These are phyloP conservation scores for Beauveria sp. DNA, from an alignment of 2,329 filamentous ascomycete species.

Conservation along the genomic window DNA sequence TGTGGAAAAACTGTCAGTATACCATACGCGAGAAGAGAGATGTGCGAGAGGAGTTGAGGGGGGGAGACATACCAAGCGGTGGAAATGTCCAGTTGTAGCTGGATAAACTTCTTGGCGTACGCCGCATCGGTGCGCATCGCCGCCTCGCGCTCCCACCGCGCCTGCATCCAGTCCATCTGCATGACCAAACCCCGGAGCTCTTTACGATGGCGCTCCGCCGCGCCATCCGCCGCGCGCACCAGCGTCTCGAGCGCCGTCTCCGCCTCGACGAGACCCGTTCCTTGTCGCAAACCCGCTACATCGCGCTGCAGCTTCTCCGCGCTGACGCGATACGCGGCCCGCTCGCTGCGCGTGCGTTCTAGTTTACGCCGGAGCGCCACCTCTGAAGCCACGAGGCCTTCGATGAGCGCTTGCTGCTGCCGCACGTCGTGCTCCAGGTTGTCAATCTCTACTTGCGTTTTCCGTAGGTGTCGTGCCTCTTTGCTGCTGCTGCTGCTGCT, in stretches of 20 bases:
- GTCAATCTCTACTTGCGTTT: constrained; percentile 56
- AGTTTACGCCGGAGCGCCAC: constrained; percentile 58
- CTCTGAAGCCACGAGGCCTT: constrained; percentile 48
- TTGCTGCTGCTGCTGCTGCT: constrained; percentile 33
- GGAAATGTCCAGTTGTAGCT: constrained; percentile 72
- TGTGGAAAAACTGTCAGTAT: constrained; percentile 34
- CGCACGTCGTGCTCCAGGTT: constrained; percentile 65
- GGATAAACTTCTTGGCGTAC: constrained; percentile 79
- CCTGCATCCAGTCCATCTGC: constrained; percentile 87
- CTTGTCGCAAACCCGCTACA: constrained; percentile 21
- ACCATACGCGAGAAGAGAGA: background rate
- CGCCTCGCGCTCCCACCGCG: constrained; percentile 71
- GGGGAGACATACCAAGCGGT: constrained; percentile 71
- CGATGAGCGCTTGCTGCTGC: constrained; percentile 60
- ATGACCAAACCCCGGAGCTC: constrained; percentile 77
- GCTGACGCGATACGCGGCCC: constrained; percentile 45
- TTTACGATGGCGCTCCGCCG: constrained; percentile 62
- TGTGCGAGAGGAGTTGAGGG: background rate
- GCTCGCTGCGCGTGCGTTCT: constrained; percentile 60
- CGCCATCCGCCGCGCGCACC: constrained; percentile 49
- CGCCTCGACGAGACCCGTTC: constrained; percentile 23
- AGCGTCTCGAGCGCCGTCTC: constrained; percentile 51
- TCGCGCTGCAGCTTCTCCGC: constrained; percentile 49
- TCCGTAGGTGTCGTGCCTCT: constrained; percentile 53
- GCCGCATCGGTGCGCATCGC: constrained; percentile 72